phyloP scores from a whole-genome alignment of 2,329 filamentous ascomycete genomes.

The Neospermospora avenae region DNA sequence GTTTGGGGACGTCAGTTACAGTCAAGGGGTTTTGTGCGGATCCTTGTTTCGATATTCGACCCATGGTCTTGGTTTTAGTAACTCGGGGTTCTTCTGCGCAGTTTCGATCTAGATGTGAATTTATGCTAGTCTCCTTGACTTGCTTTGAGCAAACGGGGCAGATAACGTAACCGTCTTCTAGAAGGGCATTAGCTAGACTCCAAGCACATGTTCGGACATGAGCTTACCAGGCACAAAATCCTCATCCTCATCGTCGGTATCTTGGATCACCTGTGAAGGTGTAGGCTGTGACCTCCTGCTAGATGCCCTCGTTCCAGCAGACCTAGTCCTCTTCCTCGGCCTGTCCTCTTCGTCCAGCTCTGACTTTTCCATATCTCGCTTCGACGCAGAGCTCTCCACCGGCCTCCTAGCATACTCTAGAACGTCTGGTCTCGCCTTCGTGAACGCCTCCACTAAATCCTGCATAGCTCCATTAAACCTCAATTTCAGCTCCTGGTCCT shows the following conservation, averaged over 20 bases:
- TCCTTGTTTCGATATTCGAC: slow-evolving; percentile 4
- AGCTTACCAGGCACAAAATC: slow-evolving; percentile 31
- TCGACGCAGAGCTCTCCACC: slow-evolving; percentile 39
- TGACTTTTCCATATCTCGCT: slow-evolving; percentile 46
- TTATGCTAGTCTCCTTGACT: slow-evolving; percentile 79
- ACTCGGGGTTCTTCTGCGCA: slow-evolving; percentile 24
- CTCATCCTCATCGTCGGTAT: slow-evolving; percentile 29
- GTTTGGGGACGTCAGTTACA: slow-evolving; percentile 26
- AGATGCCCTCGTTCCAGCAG: slow-evolving; percentile 45
- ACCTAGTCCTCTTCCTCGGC: slow-evolving; percentile 50
- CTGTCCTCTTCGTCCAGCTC: slow-evolving; percentile 35
- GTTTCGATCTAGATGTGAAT: slow-evolving; percentile 69
- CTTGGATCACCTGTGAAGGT: slow-evolving; percentile 34
- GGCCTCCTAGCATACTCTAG: slow-evolving; percentile 60
- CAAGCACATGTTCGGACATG: not conserved
- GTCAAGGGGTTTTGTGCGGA: slow-evolving; percentile 6
- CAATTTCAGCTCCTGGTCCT: slow-evolving; percentile 80
- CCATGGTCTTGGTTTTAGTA: not conserved
- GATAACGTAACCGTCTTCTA: slow-evolving; percentile 59
- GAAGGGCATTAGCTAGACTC: not conserved
- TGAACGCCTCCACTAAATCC: slow-evolving; percentile 79
- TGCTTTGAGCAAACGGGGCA: slow-evolving; percentile 75
- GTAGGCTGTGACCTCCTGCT: slow-evolving; percentile 34
- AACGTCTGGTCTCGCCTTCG: slow-evolving; percentile 57
- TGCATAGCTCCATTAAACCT: slow-evolving; percentile 81